Percentiles rank a stretch among this genome's conserved stretches.
These are phyloP conservation scores for Scheffersomyces titani DNA, from an alignment of 1,139 yeast species.

Conservation along the genomic window DNA sequence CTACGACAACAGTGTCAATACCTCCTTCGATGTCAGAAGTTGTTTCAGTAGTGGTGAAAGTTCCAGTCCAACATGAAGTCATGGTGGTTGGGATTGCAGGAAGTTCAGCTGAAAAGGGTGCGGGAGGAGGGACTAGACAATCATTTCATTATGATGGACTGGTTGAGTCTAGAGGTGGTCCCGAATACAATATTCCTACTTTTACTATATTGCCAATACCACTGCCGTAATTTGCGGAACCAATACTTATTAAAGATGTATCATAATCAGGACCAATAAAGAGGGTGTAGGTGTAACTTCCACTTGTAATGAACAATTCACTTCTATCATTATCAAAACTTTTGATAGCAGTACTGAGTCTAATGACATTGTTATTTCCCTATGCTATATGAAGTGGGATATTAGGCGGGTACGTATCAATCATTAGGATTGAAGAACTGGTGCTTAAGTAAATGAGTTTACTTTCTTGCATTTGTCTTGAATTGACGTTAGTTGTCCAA, in stretches of 20 bases:
- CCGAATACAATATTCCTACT: conserved; percentile 1
- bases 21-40: no score
- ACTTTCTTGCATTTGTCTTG: conserved; percentile 4
- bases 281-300: background rate
- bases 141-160: conserved; percentile 1
- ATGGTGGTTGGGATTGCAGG: background rate
- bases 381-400: conserved; percentile 13
- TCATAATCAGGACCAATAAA: conserved; percentile 3
- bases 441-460: conserved; percentile 13
- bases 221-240: background rate
- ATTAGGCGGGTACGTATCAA: conserved; percentile 9
- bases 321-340: background rate
- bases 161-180: background rate
- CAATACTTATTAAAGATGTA: background rate
- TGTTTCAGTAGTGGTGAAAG: no score
- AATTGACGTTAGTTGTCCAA: conserved; percentile 10
- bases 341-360: conserved; percentile 9
- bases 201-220: conserved; percentile 1
- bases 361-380: conserved; percentile 17
- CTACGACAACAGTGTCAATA: no score
- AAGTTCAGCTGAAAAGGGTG: background rate
- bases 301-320: conserved; percentile 1
- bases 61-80: conserved; percentile 5
- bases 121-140: background rate
- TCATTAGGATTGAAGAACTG: conserved; percentile 7